Base-by-base conservation (phyloP, 2,329 filamentous ascomycete genomes). In the Emmonsiellopsis sp. region DNA sequence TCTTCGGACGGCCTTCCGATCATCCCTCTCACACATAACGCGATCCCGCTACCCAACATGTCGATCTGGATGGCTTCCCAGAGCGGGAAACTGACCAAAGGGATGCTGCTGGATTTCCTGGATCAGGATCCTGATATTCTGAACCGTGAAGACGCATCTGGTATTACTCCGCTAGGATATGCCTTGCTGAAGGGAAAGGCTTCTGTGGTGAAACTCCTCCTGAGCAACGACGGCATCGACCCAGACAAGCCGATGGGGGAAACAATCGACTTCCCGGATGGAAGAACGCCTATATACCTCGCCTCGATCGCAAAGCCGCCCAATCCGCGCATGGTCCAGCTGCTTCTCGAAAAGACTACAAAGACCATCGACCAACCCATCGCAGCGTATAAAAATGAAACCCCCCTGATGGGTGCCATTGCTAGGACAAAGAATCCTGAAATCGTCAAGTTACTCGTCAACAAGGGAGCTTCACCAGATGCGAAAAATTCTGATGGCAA, bases 81-180 rank as follows among this genome's bases (percentile, higher is more conserved):
- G 50, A 9, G 50, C 53, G 9, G 55, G 55, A 5, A 53, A 5
- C 48, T 45, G 16, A 55, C 49, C 16, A 15, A 38, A 32, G 55
- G 45, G 26, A 47, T 53, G 13, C 53, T 53, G 7, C 54, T 51
- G 15, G 32, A 46, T 15, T 47, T 57, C 7, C 54, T 50, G 13
- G 55, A 55, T 10, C 45, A 46, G 11, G 52, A 57, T 47, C 15
- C 45, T 13, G 34, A n/a, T 20, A 31, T 38, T n/a, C 31, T 41
- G 13, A n/a, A 52, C 9, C 53, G 53, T 10, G 49, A 48, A 16
- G 46, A 53, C 13, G 53, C 53, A 35, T 55, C 16, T 8, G 43
- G 43, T n/a, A 31, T 45, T 6, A 45, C 43, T 31, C 43, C 43
- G 30, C 43, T 45, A 7, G 43, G 20, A 13, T 45, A 31, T 30